Evolutionary conservation across 2,329 filamentous ascomycete species (phyloP), one percentile per base, ranked within the genome.

Genomic region (Colletotrichum musae): DNA sequence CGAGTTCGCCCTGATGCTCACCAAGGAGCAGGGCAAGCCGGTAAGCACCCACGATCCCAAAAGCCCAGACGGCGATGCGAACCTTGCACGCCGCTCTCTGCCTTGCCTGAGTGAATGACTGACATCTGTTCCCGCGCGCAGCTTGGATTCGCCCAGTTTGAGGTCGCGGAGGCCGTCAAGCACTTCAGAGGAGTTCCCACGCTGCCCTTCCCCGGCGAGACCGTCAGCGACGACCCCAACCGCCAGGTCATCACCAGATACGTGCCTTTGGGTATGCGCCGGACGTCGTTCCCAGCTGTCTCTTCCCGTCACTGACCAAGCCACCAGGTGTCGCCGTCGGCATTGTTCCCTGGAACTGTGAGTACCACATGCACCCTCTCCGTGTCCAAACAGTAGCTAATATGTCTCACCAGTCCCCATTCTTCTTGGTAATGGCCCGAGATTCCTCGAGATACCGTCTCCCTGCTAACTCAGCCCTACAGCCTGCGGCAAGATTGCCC

Each of bases 261-360:
- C 71, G 75, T 74, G 1, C 83, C 83, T 0, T 73, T 86, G 21
- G 84, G 64, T 43, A 43, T 43, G 41, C 6, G 41, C 41, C 41
- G 41, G 13, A 15, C 41, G 48, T 51, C n/a, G 45, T 60, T 32
- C 15, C 21, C 16, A 51, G 58, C 84, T 3, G 41, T 43, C 5
- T 15, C 41, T 43, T 43, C 2, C 6, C 41, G 41, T 43, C 6
- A 43, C 41, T 43, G 41, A 43, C 41, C 7, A 7, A 43, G 15
- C 16, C 15, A 43, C 16, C 6, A 43, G 41, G 41, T 1, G 80
- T 85, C 3, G 76, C 75, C 4, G 70, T 69, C 6, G 87, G 80
- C 15, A 88, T 89, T 48, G 80, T 86, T 0, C 86, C 86, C 0
- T 89, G 87, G 86, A 89, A 89, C 73, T 87, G 85, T 75, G 84